phyloP scores from a whole-genome alignment of 352 stramenopile genomes.

The Phytopythium litorale region DNA sequence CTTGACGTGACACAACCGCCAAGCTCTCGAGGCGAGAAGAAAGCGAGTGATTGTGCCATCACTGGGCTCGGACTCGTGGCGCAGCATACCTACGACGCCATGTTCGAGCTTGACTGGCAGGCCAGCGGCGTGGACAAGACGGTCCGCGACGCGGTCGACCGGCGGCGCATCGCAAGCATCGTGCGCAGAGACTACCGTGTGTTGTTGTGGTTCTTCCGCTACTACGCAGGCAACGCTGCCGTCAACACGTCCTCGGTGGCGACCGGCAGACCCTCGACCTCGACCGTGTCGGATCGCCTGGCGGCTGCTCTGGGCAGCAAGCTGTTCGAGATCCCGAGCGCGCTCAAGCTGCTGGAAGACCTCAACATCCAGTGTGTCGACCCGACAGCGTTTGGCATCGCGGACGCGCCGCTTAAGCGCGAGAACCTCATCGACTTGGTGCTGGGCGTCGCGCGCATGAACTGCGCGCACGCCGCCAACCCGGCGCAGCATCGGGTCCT shows the following conservation, averaged over 20 bases:
- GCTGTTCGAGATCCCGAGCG: conserved; percentile 45
- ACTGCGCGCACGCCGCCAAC: conserved; percentile 32
- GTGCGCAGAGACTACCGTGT: conserved; percentile 49
- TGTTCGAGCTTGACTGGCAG: conserved; percentile 58
- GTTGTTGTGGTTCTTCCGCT: conserved; percentile 61
- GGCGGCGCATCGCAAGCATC: conserved; percentile 42
- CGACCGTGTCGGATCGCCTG: conserved; percentile 8
- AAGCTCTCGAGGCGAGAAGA: neutral
- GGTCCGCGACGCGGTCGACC: conserved; percentile 63
- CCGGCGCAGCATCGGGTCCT: conserved; percentile 32
- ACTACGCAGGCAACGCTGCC: conserved; percentile 32
- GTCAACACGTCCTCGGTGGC: neutral
- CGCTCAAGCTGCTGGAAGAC: conserved; percentile 49
- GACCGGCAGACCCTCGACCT: conserved; percentile 3
- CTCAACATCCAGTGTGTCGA: conserved; percentile 56
- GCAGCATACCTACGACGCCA: conserved; percentile 24
- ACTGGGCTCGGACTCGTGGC: conserved; percentile 22
- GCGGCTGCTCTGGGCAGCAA: conserved; percentile 14
- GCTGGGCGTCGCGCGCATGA: conserved; percentile 42
- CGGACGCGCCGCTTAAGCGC: conserved; percentile 38
- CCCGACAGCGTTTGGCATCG: conserved; percentile 36
- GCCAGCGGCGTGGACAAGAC: conserved; percentile 43
- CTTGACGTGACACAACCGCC: neutral
- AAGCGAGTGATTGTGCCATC: conserved; percentile 3
- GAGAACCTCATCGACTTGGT: conserved; percentile 48